A percentile compares a stretch with the other conserved stretches of the same genome.
Evolutionary conservation across 164 flowering plant genomes (phyloP).

Genomic region (Chimonanthus praecox): DNA sequence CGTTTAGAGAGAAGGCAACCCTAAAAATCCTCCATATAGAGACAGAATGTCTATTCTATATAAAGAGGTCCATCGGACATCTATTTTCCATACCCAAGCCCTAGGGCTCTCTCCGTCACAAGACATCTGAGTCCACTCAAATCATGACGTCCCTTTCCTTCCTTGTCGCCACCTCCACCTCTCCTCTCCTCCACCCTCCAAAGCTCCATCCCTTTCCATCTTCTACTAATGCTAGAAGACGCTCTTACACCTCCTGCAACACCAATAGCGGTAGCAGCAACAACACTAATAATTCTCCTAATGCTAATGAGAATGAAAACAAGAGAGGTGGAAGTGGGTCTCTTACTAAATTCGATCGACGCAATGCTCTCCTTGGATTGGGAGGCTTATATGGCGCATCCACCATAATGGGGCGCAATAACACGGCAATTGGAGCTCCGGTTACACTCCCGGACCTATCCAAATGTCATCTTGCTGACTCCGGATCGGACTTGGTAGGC

Average conservation of each 20-base stretch:
- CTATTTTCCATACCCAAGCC: no score
- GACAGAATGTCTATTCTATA: no score
- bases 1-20: no score
- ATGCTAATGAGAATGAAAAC: background rate
- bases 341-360: background rate
- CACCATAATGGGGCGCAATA: background rate
- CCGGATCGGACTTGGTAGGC: no score
- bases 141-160: background rate
- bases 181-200: background rate
- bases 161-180: background rate
- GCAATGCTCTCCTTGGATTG: background rate
- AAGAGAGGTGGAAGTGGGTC: background rate
- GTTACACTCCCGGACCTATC: background rate
- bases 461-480: background rate
- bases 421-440: background rate
- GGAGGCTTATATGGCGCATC: conserved; percentile 5
- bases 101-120: background rate
- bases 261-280: background rate
- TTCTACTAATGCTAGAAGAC: background rate
- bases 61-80: no score
- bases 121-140: background rate
- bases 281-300: background rate
- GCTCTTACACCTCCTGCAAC: background rate
- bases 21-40: no score
- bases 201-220: background rate